Percentiles rank a stretch among this genome's conserved stretches.
Conservation (phyloP, 148 eudicot genomes). For the Diospyros kaki region DNA sequence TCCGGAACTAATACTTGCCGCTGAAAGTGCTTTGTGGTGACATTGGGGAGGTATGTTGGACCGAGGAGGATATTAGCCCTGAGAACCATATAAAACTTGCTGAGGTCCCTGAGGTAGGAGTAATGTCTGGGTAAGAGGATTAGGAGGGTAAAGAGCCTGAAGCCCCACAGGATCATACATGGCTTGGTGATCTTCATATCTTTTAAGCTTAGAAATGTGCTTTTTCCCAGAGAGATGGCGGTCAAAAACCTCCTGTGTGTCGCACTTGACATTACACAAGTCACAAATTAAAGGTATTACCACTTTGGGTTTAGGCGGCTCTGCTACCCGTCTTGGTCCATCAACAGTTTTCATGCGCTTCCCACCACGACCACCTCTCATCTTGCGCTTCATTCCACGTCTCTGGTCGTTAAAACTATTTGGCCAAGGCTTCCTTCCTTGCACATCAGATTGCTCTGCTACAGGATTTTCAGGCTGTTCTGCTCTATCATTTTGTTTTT, state of each 20-base stretch:
- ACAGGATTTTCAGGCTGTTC: slow-evolving; percentile 10
- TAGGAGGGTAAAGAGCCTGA: slow-evolving; percentile 40
- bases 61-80: slow-evolving; percentile 19
- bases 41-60: slow-evolving; percentile 17
- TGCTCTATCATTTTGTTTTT: slow-evolving; percentile 7
- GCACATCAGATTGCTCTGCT: slow-evolving; percentile 7
- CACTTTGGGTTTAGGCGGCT: slow-evolving; percentile 30
- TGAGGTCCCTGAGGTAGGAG: slow-evolving; percentile 23
- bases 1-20: slow-evolving; percentile 5
- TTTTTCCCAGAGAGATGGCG: slow-evolving; percentile 32
- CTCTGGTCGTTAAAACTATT: slow-evolving; percentile 15
- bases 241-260: slow-evolving; percentile 37
- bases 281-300: slow-evolving; percentile 35
- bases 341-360: slow-evolving; percentile 19
- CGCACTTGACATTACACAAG: slow-evolving; percentile 38
- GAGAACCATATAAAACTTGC: slow-evolving; percentile 21
- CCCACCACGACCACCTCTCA: slow-evolving; percentile 31
- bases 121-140: slow-evolving; percentile 25
- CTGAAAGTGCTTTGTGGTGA: slow-evolving; percentile 5
- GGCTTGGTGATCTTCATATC: slow-evolving; percentile 35
- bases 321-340: slow-evolving; percentile 4
- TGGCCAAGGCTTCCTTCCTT: slow-evolving; percentile 13
- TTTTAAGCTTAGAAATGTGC: slow-evolving; percentile 31
- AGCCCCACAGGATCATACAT: slow-evolving; percentile 35
- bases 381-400: slow-evolving; percentile 32